These are phyloP conservation scores for Tetrapyrgos nigripes DNA, from an alignment of 1,284 basidiomycete species.

Conservation along the genomic window DNA sequence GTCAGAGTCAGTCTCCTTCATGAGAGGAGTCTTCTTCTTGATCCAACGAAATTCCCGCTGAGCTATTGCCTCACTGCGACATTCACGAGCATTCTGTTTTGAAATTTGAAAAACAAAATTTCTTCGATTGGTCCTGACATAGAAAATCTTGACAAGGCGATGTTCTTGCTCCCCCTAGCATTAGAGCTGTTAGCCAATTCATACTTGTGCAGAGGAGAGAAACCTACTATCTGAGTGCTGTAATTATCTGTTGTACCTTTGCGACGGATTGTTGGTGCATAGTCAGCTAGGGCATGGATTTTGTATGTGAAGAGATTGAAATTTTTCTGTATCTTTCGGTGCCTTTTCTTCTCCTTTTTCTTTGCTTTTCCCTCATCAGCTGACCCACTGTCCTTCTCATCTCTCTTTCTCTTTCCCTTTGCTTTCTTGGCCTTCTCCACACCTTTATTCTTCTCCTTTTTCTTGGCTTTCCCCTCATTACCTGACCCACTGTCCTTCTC, in stretches of 20 bases:
- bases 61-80: neutral
- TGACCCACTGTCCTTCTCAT: too few relatives aligned
- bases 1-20: conserved; percentile 16
- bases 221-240: conserved; percentile 28
- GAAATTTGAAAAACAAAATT: conserved; percentile 28
- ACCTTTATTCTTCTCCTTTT: neutral
- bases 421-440: conserved; percentile 12
- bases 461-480: neutral
- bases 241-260: conserved; percentile 18
- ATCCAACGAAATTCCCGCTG: neutral
- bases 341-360: neutral
- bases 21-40: neutral
- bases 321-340: neutral
- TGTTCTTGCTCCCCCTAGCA: conserved; percentile 38
- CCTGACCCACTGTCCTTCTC: neutral
- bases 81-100: conserved; percentile 22
- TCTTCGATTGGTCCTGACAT: conserved; percentile 34
- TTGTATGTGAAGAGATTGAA: conserved; percentile 15
- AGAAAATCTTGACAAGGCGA: conserved; percentile 28
- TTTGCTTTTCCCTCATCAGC: too few relatives aligned
- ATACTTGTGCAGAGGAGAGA: neutral
- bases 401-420: too few relatives aligned
- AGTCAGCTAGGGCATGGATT: conserved; percentile 13
- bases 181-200: neutral
- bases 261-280: neutral